Conservation (phyloP, 371 early-diverging fungal species). For the Mucor piriformis region DNA sequence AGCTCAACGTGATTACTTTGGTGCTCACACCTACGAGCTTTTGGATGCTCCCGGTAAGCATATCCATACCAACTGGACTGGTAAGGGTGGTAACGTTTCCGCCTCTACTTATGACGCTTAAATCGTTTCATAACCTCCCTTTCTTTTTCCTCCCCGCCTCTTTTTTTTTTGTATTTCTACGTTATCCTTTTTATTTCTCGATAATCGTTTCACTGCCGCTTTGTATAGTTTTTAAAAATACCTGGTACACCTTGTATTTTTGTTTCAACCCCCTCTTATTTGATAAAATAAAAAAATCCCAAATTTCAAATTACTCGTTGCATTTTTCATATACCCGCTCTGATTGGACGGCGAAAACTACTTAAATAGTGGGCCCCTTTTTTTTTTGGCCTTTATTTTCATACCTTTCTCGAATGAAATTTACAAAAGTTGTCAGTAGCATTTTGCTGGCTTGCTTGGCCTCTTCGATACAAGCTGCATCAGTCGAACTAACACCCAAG, state of each 20-base stretch:
- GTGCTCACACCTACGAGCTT: constrained; percentile 95
- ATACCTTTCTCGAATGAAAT: constrained; percentile 6
- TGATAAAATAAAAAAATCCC: no score
- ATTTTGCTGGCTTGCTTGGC: constrained; percentile 1
- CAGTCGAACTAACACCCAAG: constrained; percentile 22
- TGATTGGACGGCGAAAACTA: neutral
- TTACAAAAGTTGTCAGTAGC: neutral
- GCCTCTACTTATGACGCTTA: constrained; percentile 51
- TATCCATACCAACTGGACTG: constrained; percentile 98
- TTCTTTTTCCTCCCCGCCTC: neutral
- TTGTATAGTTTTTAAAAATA: neutral
- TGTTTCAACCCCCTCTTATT: neutral
- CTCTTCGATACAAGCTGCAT: constrained; percentile 11
- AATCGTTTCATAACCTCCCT: constrained; percentile 3
- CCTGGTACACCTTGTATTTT: neutral
- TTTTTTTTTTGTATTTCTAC: neutral
- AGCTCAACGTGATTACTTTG: constrained; percentile 98
- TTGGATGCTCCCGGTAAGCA: constrained; percentile 77
- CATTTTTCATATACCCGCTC: neutral
- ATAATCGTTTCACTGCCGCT: neutral
- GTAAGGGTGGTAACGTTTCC: constrained; percentile 81
- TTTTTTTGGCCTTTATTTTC: neutral
- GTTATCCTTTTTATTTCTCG: neutral
- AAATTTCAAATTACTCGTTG: no score
- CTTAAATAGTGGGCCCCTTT: neutral